Evolutionary conservation across 208 protist genomes (phyloP), one percentile per base, ranked within the genome.

Genomic region (Crithidia expoeki): DNA sequence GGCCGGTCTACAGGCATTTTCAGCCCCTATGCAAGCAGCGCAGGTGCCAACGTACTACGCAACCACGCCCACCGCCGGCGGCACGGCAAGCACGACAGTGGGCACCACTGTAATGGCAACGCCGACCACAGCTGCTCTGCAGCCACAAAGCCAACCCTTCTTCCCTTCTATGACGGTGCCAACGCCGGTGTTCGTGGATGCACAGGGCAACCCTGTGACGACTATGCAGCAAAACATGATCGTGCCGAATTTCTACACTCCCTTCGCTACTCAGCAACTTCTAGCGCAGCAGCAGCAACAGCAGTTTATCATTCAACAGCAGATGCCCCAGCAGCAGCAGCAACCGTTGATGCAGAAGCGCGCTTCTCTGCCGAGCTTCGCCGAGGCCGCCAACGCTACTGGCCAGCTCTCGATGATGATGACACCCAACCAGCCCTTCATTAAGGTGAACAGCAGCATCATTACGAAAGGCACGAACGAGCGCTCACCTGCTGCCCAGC

Each of bases 121-220:
- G 16, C 60, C 60, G 30, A 17, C 28, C 5, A 4, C 19, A 2
- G 40, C 27, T 25, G 5, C 27, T 17, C 38, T 66, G 46, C 60
- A 52, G 46, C 60, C 46, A 21, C 60, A 55, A 23, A 14, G 32
- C 32, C 60, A 66, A 46, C 32, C 70, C 6, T 76, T 62, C 53
- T 69, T 70, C 38, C 17, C 58, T 2, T 38, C 72, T 2, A 52
- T 62, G 51, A 17, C 65, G 62, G 30, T 65, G 46, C 49, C 61
- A 9, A 47, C 42, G 38, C 57, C 46, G 47, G 44, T 70, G 38
- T 66, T 65, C 36, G 56, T 65, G 56, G 62, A 64, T 21, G 27
- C 71, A 30, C 61, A 76, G 38, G 68, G 57, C 64, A 72, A 51
- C 52, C 56, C 57, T 17, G 27, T 56, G 17, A 46, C 49, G 23